These are phyloP conservation scores for Fusarium illudens DNA, from an alignment of 2,329 filamentous ascomycete genomes.

Conservation along the genomic window DNA sequence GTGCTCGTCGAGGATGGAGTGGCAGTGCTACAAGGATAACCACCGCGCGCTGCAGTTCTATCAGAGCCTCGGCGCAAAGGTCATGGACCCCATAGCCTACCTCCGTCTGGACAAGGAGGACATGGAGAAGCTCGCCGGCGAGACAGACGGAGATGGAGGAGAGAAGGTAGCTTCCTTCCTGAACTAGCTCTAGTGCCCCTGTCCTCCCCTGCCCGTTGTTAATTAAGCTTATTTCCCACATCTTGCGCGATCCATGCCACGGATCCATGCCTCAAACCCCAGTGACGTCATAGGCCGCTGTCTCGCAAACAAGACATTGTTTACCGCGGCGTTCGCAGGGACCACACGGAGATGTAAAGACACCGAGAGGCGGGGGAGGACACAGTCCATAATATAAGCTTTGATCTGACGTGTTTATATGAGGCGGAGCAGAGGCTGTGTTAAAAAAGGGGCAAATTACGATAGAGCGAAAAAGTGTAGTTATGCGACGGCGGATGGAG, in stretches of 20 bases:
- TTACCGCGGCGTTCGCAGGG: neutral
- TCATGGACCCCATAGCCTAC: neutral
- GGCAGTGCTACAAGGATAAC: constrained; percentile 7
- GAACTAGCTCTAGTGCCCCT: neutral
- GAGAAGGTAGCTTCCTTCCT: neutral
- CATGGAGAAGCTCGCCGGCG: neutral
- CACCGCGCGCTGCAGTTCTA: constrained; percentile 6
- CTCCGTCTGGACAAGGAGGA: constrained; percentile 11
- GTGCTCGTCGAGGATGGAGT: constrained; percentile 5
- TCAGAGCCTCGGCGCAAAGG: constrained; percentile 11
- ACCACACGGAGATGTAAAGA: neutral
- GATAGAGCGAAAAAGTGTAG: neutral
- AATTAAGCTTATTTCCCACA: constrained; percentile 1
- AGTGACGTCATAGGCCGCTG: neutral
- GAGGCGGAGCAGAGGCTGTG: constrained; percentile 4
- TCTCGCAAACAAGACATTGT: neutral
- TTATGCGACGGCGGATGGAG: neutral
- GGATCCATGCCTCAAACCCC: too few species aligned
- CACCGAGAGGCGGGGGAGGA: neutral
- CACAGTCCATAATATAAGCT: neutral
- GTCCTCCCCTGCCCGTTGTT: neutral
- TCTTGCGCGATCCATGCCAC: neutral
- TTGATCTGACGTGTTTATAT: constrained; percentile 13
- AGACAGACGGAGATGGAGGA: neutral
- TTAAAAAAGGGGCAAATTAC: neutral